Conservation (phyloP, 371 early-diverging fungal species). For the Mycotypha africana region DNA sequence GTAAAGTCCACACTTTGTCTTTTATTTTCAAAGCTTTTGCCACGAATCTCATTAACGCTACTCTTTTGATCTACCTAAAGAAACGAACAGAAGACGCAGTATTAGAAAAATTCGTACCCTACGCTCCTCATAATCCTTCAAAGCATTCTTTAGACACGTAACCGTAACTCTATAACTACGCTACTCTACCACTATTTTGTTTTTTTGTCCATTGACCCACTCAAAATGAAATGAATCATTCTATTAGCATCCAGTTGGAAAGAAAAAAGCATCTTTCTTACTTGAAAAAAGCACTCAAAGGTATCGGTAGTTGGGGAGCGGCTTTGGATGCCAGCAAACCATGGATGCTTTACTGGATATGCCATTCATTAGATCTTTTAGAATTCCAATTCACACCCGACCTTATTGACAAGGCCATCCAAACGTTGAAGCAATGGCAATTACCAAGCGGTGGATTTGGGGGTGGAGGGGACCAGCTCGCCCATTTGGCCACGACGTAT, state of each 20-base stretch:
- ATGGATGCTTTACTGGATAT: slow-evolving; percentile 90
- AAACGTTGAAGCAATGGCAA: slow-evolving; percentile 67
- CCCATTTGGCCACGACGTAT: slow-evolving; percentile 85
- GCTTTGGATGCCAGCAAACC: slow-evolving; percentile 86
- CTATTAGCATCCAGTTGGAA: slow-evolving; percentile 41
- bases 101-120: slow-evolving; percentile 24
- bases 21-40: no score
- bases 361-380: slow-evolving; percentile 79
- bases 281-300: slow-evolving; percentile 41
- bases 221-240: no score
- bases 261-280: slow-evolving; percentile 56
- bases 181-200: no score
- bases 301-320: slow-evolving; percentile 57
- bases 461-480: slow-evolving; percentile 76
- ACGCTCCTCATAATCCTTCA: slow-evolving; percentile 24
- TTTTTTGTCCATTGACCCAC: no score
- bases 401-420: slow-evolving; percentile 54
- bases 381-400: slow-evolving; percentile 30
- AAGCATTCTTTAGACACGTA: slow-evolving; percentile 21
- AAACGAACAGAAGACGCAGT: slow-evolving; percentile 32
- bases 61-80: slow-evolving; percentile 4
- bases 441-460: slow-evolving; percentile 79
- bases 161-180: neutral
- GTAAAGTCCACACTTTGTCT: slow-evolving; percentile 26
- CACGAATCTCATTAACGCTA: neutral